A percentile compares a stretch with the other conserved stretches of the same genome.
phyloP scores from a whole-genome alignment of 2,329 filamentous ascomycete species.

The Botryotinia convoluta region DNA sequence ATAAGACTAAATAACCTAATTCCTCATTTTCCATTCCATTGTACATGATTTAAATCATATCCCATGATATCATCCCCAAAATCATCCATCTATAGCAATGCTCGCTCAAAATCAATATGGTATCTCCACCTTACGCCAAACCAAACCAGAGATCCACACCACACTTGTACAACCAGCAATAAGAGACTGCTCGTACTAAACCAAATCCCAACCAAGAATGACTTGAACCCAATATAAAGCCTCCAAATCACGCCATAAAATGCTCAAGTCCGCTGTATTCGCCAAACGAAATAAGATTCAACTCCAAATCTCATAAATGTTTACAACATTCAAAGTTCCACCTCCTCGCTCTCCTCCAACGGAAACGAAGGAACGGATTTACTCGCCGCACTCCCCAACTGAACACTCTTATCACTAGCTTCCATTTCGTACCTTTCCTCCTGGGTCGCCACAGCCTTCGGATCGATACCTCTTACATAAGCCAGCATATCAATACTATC shows the following conservation, averaged over 20 bases:
- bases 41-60: background rate
- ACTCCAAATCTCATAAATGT: background rate
- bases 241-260: background rate
- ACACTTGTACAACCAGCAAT: background rate
- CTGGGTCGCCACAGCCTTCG: background rate
- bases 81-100: background rate
- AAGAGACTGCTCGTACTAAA: background rate
- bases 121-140: conserved; percentile 10
- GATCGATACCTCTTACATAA: conserved; percentile 1
- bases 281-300: background rate
- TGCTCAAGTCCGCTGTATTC: background rate
- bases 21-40: background rate
- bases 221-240: background rate
- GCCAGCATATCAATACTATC: conserved; percentile 20
- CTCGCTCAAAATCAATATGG: background rate
- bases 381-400: conserved; percentile 6
- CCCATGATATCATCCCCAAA: background rate
- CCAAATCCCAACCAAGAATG: background rate
- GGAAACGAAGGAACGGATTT: background rate
- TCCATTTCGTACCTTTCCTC: conserved; percentile 16
- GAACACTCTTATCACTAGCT: conserved; percentile 15
- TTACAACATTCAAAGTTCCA: background rate
- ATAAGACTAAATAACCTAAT: background rate
- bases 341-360: background rate
- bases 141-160: background rate